A percentile compares a stretch with the other conserved stretches of the same genome.
Evolutionary conservation across 129 eudicot genomes (phyloP).

Genomic region (Lonicera japonica): DNA sequence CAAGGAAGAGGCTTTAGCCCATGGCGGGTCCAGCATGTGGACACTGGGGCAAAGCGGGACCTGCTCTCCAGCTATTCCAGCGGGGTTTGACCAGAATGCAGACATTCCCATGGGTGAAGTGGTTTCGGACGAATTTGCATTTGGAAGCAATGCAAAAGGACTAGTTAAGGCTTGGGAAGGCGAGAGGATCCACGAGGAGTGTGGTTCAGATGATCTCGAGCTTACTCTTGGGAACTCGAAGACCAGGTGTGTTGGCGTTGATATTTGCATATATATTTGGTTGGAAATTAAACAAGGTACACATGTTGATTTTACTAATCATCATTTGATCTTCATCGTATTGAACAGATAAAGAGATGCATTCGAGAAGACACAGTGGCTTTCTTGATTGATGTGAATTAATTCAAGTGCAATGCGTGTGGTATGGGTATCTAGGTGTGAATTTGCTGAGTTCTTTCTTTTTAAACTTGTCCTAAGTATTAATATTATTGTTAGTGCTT

Average conservation of each 20-base stretch:
- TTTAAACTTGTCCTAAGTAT: too few relatives aligned
- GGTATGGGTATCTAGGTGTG: too few relatives aligned
- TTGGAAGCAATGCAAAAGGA: conserved; percentile 41
- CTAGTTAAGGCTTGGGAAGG: conserved; percentile 93
- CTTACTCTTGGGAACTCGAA: conserved; percentile 74
- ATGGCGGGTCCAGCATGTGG: conserved; percentile 55
- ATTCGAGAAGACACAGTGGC: not conserved
- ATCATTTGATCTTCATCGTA: not conserved
- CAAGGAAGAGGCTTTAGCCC: conserved; percentile 27
- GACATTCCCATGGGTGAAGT: conserved; percentile 61
- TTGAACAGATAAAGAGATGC: conserved; percentile 8
- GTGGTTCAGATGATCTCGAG: conserved; percentile 74
- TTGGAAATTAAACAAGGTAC: not conserved
- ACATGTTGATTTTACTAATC: not conserved
- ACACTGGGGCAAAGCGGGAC: conserved; percentile 83
- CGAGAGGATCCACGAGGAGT: conserved; percentile 80
- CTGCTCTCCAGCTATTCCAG: conserved; percentile 70
- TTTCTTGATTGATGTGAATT: too few relatives aligned
- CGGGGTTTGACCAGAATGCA: conserved; percentile 39
- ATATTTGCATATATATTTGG: not conserved
- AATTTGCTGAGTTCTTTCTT: too few relatives aligned
- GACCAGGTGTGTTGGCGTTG: conserved; percentile 37
- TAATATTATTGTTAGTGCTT: too few relatives aligned
- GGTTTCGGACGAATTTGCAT: conserved; percentile 63
- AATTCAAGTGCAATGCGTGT: too few relatives aligned